Conservation (phyloP, 345 rosid species). For the Eucalyptus pumila region DNA sequence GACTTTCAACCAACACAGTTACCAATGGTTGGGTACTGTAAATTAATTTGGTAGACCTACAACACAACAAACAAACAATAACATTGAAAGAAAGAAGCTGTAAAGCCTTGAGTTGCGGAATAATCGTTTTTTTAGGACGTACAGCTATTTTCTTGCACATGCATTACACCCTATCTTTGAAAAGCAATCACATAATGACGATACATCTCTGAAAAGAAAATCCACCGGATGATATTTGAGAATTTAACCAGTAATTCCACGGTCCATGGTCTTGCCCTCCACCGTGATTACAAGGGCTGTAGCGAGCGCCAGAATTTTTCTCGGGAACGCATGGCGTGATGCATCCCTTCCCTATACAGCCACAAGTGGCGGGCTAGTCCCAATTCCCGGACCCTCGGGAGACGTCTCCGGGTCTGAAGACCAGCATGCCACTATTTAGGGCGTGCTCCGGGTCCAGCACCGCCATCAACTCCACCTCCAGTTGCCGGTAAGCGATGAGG, state of each 20-base stretch:
- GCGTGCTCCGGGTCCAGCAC: neutral
- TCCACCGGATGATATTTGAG: neutral
- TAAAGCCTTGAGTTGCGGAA: no score
- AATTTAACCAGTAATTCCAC: neutral
- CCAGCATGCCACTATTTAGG: neutral
- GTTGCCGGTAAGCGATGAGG: neutral
- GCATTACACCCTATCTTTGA: neutral
- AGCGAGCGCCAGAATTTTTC: no score
- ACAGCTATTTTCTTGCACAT: neutral
- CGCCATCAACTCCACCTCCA: neutral
- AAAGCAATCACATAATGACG: neutral
- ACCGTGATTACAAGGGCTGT: no score
- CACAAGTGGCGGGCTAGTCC: neutral
- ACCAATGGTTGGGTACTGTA: no score
- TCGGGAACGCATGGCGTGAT: neutral
- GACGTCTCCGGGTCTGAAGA: rapidly evolving
- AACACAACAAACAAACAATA: no score
- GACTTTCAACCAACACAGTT: no score
- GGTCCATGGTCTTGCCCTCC: neutral
- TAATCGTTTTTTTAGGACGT: rapidly evolving
- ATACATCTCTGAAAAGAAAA: neutral
- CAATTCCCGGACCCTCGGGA: rapidly evolving
- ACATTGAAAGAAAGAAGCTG: no score
- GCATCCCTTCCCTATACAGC: neutral
- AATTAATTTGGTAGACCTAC: no score